Conservation (phyloP, 306 rosid species). For the Abrus precatorius region DNA sequence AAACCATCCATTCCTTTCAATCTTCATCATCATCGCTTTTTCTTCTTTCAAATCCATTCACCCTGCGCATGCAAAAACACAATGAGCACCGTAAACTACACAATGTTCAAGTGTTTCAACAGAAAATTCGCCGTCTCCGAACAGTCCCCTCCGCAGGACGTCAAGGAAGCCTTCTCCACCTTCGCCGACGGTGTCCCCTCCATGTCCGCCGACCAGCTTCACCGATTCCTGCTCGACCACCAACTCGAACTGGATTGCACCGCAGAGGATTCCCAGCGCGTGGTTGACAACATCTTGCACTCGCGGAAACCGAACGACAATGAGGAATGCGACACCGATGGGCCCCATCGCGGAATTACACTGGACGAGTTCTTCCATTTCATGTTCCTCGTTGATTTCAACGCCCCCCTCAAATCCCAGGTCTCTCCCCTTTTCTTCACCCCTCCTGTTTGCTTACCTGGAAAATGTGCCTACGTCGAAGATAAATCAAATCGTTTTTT, state of each 20-base stretch:
- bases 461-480: background rate
- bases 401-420: constrained; percentile 66
- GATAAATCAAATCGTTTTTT: background rate
- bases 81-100: constrained; percentile 50
- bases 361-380: constrained; percentile 72
- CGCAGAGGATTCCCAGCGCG: constrained; percentile 49
- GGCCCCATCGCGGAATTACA: constrained; percentile 36
- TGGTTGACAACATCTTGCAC: constrained; percentile 49
- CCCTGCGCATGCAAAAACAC: background rate
- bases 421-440: constrained; percentile 44
- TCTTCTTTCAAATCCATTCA: background rate
- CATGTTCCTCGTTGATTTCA: constrained; percentile 63
- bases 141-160: constrained; percentile 69
- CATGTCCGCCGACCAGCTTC: constrained; percentile 70
- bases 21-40: background rate
- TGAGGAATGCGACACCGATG: background rate
- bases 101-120: constrained; percentile 71
- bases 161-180: constrained; percentile 57
- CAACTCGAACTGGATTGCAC: constrained; percentile 62
- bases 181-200: constrained; percentile 51
- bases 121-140: constrained; percentile 60
- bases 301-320: constrained; percentile 39
- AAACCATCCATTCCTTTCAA: background rate
- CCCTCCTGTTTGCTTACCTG: background rate
- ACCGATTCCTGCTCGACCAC: constrained; percentile 58